A percentile compares a stretch with the other conserved stretches of the same genome.
Conservation (phyloP, 2,329 filamentous ascomycete species). For the Sarocladium strictum region DNA sequence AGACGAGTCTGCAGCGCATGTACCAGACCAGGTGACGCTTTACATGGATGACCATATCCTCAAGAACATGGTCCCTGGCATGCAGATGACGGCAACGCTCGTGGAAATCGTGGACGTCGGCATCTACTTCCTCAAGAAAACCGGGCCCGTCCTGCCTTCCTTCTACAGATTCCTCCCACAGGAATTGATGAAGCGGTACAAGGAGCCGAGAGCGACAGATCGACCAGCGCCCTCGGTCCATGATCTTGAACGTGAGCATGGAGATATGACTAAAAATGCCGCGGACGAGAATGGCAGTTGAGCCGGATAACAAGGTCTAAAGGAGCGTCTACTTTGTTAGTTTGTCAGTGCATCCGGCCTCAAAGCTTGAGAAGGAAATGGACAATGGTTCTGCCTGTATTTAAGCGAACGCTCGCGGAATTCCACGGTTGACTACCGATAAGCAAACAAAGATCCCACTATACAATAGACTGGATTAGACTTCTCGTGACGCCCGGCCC, state of each 20-base stretch:
- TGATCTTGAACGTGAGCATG: background rate
- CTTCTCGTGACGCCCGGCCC: background rate
- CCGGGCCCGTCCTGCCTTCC: conserved; percentile 49
- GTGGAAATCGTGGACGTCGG: conserved; percentile 53
- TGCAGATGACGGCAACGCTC: conserved; percentile 53
- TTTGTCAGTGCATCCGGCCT: no score
- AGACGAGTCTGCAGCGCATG: background rate
- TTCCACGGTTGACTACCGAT: background rate
- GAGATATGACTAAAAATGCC: no score
- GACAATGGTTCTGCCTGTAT: background rate
- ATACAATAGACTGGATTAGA: background rate
- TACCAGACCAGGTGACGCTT: background rate
- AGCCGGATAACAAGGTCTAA: no score
- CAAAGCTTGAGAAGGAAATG: no score
- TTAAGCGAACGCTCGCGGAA: background rate
- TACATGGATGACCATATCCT: conserved; percentile 22
- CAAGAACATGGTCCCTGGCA: conserved; percentile 52
- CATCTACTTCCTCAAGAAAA: conserved; percentile 57
- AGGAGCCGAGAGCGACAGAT: conserved; percentile 42
- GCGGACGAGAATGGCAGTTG: no score
- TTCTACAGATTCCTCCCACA: conserved; percentile 64
- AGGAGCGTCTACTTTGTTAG: no score
- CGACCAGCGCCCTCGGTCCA: conserved; percentile 27
- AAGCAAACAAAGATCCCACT: background rate
- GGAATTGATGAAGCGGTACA: conserved; percentile 62